Evolutionary conservation across 352 stramenopile species (phyloP), one percentile per base, ranked within the genome.

Genomic region (Globisporangium camurandrum): DNA sequence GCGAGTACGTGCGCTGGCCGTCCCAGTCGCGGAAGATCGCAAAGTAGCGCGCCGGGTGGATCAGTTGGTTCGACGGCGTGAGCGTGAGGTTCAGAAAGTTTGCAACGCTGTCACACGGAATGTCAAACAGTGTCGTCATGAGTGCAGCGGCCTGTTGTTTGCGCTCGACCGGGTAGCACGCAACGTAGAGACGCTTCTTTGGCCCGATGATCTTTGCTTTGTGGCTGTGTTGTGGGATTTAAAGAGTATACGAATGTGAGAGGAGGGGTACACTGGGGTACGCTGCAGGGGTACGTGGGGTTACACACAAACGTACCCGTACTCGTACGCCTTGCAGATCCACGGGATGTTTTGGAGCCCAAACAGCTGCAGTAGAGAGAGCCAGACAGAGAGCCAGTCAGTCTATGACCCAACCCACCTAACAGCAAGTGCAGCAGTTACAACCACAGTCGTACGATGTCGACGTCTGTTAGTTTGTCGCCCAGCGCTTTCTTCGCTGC

Each of bases 81-180:
- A 97, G 84, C 66, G 88, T 97, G 39, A 97, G 66, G 60, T 94
- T 96, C 40, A 97, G 71, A 54, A 97, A 97, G 72, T 97, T 97
- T 58, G 88, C 84, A 22, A 97, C 75, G 12, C 79, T 95, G 53
- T 75, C 61, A 67, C 86, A 96, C 34, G 88, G 86, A 48, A 97
- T 96, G 60, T 97, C 88, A 50, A 95, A 97, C 19, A 97, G 79
- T 54, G 72, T 65, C 65, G 91, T 75, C 69, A 95, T 86, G 52
- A 91, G 68, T 48, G 65, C 67, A 14, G 87, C 80, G 16, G 86
- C 78, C 3, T 85, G 66, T 14, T 80, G 55, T 55, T 86, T 88
- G 51, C 80, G 69, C 59, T 97, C 86, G 28, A 96, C 81, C 3
- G 88, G 88, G 70, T 94, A 96, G 57, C 83, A 88, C 19, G 86